Conservation (phyloP, 2,329 filamentous ascomycete genomes). For the Neofusicoccum umdonicola region DNA sequence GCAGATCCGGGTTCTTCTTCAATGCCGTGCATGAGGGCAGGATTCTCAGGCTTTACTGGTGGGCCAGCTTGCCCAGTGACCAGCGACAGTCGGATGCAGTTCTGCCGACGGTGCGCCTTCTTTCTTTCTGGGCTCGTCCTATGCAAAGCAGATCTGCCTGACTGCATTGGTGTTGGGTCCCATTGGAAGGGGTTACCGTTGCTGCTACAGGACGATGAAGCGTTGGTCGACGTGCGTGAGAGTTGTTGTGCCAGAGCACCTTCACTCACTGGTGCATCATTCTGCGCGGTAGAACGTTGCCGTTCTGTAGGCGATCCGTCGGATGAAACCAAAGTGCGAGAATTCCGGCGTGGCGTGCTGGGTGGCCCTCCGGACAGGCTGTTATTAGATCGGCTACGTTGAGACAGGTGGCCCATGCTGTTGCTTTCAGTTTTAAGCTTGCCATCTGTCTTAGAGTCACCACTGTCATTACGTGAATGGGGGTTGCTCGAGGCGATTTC, state of each 20-base stretch:
- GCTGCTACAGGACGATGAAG: constrained; percentile 40
- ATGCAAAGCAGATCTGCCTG: constrained; percentile 42
- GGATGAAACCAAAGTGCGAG: constrained; percentile 35
- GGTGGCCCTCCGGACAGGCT: not conserved
- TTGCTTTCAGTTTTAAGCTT: constrained; percentile 28
- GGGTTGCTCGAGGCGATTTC: constrained; percentile 17
- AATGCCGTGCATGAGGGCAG: constrained; percentile 36
- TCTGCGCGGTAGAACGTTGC: constrained; percentile 27
- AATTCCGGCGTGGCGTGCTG: constrained; percentile 36
- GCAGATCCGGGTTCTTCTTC: constrained; percentile 33
- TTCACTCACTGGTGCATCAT: constrained; percentile 33
- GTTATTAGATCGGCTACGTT: constrained; percentile 19
- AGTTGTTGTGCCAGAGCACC: constrained; percentile 35
- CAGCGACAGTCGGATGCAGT: constrained; percentile 46
- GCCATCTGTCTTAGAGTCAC: constrained; percentile 18
- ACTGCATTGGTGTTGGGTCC: constrained; percentile 37
- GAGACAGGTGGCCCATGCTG: not conserved
- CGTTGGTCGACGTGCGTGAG: constrained; percentile 39
- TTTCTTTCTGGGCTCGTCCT: constrained; percentile 46
- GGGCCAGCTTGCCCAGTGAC: constrained; percentile 43
- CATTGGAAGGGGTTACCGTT: constrained; percentile 48
- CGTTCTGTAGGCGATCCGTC: constrained; percentile 42
- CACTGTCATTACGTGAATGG: constrained; percentile 15
- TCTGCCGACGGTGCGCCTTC: constrained; percentile 44
- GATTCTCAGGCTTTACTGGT: constrained; percentile 33